Evolutionary conservation across 225 moss, liverwort and hornwort species (phyloP).

Genomic region (Physcomitrellopsis africana): DNA sequence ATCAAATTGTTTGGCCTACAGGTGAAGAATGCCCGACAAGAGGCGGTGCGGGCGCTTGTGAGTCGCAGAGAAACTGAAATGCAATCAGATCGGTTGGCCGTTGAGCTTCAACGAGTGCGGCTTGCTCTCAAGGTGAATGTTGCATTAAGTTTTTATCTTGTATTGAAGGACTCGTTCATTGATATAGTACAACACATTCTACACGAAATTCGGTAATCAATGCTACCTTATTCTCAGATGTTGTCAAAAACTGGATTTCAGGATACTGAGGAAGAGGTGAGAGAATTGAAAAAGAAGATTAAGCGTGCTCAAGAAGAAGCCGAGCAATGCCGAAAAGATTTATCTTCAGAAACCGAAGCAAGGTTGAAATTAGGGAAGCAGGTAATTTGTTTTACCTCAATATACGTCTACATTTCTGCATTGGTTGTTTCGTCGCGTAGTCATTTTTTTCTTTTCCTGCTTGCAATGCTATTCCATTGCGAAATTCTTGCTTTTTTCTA

Average conservation of each 20-base stretch:
- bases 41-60: slow-evolving; percentile 51
- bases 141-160: not conserved
- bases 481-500: not conserved
- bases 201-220: slow-evolving; percentile 1
- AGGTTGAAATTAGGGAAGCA: slow-evolving; percentile 52
- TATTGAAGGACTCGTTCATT: not conserved
- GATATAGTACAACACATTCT: not conserved
- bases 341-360: slow-evolving; percentile 36
- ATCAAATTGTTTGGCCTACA: slow-evolving; percentile 32
- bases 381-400: slow-evolving; percentile 26
- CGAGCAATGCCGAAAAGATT: slow-evolving; percentile 43
- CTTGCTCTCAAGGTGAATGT: slow-evolving; percentile 48
- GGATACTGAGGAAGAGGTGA: slow-evolving; percentile 49
- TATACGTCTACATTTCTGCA: not conserved
- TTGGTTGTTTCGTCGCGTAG: slow-evolving; percentile 8
- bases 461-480: not conserved
- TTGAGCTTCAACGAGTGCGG: slow-evolving; percentile 41
- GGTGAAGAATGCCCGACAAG: slow-evolving; percentile 58
- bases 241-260: slow-evolving; percentile 19
- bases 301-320: slow-evolving; percentile 36
- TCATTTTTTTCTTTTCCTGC: slow-evolving; percentile 15
- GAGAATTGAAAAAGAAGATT: slow-evolving; percentile 26
- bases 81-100: slow-evolving; percentile 45
- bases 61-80: slow-evolving; percentile 63
- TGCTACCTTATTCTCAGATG: slow-evolving; percentile 1